A percentile compares a stretch with the other conserved stretches of the same genome.
phyloP scores from a whole-genome alignment of 2,329 filamentous ascomycete species.

The Periconia sp. region DNA sequence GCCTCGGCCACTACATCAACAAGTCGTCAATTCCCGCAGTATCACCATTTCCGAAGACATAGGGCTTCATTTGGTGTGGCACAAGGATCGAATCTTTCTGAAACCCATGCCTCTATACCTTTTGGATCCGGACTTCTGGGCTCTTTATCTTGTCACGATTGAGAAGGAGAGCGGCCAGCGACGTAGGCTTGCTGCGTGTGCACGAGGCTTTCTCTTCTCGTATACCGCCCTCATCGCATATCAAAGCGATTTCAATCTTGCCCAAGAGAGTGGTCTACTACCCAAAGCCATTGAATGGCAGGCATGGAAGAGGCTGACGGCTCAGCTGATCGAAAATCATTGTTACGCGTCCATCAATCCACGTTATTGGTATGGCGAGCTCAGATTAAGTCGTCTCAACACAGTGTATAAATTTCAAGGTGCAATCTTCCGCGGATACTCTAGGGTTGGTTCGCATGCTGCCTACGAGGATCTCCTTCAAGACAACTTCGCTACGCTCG shows the following conservation, averaged over 20 bases:
- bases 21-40: not conserved
- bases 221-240: constrained; percentile 2
- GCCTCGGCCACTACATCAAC: constrained; percentile 1
- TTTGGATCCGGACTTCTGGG: constrained; percentile 1
- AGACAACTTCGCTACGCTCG: not conserved
- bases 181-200: no score
- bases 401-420: no score
- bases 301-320: no score
- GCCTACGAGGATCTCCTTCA: not conserved
- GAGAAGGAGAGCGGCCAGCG: no score
- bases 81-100: constrained; percentile 4
- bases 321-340: not conserved
- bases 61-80: constrained; percentile 4
- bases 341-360: constrained; percentile 28
- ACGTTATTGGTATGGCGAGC: constrained; percentile 51
- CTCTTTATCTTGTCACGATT: not conserved
- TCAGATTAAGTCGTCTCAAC: constrained; percentile 52
- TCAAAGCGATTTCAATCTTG: constrained; percentile 4
- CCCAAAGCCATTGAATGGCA: not conserved
- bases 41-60: constrained; percentile 1
- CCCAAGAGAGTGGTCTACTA: not conserved
- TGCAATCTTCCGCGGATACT: no score
- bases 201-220: not conserved
- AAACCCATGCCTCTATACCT: constrained; percentile 8
- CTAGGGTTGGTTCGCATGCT: no score